Base-by-base conservation (phyloP, 805 yeast genomes). In the Wickerhamiella lipophila region DNA sequence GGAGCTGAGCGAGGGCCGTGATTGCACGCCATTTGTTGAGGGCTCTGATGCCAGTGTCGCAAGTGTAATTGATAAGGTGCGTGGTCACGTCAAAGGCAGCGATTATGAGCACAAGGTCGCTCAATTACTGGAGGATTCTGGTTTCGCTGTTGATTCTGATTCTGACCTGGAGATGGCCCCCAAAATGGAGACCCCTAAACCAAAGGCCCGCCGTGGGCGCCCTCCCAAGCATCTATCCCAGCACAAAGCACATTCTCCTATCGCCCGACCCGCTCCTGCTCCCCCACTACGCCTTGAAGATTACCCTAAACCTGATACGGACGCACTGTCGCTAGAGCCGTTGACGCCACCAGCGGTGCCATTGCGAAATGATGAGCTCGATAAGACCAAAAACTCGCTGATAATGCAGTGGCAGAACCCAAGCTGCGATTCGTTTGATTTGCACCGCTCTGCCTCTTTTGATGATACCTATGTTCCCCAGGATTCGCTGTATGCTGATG, bases 381-480 rank as follows among this genome's bases (percentile, higher is more conserved):
- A 44, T 25, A 44, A 23, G n/a, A 44, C 47, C 5, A 44, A 44
- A 29, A 44, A 44, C 26, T 44, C 47, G 23, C 25, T 44, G 32
- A 44, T 44, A 3, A 44, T 44, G 47, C 25, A 44, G 4, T 44
- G 47, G 47, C 39, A 44, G 12, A 34, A 34, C 25, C 47, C 47
- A 12, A 19, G 30, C 15, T 16, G 23, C 18, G 23, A 34, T 7
- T 35, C 40, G 11, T 44, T 32, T 35, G 47, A 44, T 25, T 15
- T 35, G 9, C 25, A 32, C 19, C 47, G 47, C 6, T 9, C 21
- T 19, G 34, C 35, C 11, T 15, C 47, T 6, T 34, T 44, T 19
- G 47, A 44, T 26, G 47, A 44, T 16, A 19, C 43, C 15, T 44
- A 44, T 25, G 18, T 35, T 2, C 41, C 39, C 23, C 47, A 32